phyloP scores from a whole-genome alignment of 192 early-diverging fungal genomes.

The Backusella tarrabulga region DNA sequence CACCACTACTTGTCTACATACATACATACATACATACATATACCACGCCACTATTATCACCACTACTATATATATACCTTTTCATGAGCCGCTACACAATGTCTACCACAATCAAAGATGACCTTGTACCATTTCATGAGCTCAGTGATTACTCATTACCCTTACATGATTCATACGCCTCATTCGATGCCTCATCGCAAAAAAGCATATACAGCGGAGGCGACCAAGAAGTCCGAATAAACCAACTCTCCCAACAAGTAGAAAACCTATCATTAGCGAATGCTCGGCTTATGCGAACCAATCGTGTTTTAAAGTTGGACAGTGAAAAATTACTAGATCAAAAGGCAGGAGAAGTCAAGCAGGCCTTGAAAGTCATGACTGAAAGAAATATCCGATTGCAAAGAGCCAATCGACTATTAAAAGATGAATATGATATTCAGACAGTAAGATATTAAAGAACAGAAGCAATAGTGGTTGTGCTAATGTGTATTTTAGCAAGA shows the following conservation, averaged over 20 bases:
- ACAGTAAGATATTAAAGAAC: slow-evolving; percentile 12
- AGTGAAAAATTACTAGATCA: slow-evolving; percentile 31
- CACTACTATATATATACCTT: background rate
- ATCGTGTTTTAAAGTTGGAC: slow-evolving; percentile 33
- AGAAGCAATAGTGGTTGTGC: background rate
- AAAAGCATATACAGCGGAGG: slow-evolving; percentile 28
- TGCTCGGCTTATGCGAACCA: slow-evolving; percentile 32
- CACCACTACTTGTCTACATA: background rate
- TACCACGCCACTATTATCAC: background rate
- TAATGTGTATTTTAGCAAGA: slow-evolving; percentile 17
- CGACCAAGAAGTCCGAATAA: slow-evolving; percentile 27
- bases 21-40: background rate
- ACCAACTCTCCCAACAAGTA: slow-evolving; percentile 30
- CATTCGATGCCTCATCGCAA: slow-evolving; percentile 7
- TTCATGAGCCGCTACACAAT: slow-evolving; percentile 6
- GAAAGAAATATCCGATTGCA: slow-evolving; percentile 32
- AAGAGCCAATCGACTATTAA: slow-evolving; percentile 24
- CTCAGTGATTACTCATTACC: slow-evolving; percentile 42
- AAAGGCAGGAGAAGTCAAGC: slow-evolving; percentile 28
- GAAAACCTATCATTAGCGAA: slow-evolving; percentile 33
- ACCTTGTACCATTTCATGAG: slow-evolving; percentile 24
- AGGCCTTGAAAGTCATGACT: slow-evolving; percentile 23
- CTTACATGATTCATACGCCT: slow-evolving; percentile 11
- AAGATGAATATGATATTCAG: slow-evolving; percentile 24
- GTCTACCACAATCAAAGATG: slow-evolving; percentile 12